phyloP scores from a whole-genome alignment of 305 asterid species.

The Fraxinus sp. region DNA sequence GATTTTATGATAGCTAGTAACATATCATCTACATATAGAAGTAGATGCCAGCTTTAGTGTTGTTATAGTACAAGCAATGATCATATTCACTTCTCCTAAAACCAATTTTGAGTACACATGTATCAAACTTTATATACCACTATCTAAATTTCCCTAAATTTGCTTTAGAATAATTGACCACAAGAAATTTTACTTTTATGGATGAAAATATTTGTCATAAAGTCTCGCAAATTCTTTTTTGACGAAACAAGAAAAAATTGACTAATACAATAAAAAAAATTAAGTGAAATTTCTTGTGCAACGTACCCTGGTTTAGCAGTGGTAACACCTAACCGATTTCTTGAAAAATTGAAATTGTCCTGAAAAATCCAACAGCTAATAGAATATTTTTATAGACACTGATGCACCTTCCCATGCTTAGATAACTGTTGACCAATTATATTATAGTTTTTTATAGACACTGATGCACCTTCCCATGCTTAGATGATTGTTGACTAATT shows the following conservation, averaged over 20 bases:
- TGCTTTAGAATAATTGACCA: background rate
- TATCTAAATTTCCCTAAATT: no score
- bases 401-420: background rate
- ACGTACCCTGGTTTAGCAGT: background rate
- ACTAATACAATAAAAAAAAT: background rate
- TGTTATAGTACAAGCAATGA: no score
- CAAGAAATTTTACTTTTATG: background rate
- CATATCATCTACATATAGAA: no score
- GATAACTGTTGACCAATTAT: background rate
- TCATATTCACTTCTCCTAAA: no score
- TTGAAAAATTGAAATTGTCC: background rate
- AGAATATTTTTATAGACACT: background rate
- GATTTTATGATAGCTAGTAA: no score
- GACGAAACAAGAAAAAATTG: background rate
- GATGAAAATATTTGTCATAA: background rate
- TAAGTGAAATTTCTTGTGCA: background rate
- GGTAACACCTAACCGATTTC: slow-evolving; percentile 11
- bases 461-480: no score
- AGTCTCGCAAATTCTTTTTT: background rate
- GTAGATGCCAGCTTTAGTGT: no score
- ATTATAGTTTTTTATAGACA: no score
- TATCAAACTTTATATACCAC: no score
- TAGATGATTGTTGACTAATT: background rate
- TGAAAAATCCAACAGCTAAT: background rate
- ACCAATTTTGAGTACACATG: no score